phyloP scores from a whole-genome alignment of 1,284 basidiomycete genomes.

The Microbotryum violaceum region DNA sequence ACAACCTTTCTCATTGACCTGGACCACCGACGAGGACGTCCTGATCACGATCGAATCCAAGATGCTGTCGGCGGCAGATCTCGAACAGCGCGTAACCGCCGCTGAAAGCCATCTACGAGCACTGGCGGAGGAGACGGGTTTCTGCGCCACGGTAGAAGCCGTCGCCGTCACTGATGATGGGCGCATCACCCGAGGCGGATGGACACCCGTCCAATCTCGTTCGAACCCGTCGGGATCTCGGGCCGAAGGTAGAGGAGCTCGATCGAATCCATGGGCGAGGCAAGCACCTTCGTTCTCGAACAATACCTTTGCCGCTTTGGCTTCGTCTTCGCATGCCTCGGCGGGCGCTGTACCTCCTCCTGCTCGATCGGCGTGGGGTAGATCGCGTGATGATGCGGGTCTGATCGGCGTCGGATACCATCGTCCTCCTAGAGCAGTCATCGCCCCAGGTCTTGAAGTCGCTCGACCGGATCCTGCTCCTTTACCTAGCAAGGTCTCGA shows the following conservation, averaged over 20 bases:
- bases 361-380: constrained; percentile 7
- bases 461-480: constrained; percentile 6
- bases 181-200: constrained; percentile 16
- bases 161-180: constrained; percentile 23
- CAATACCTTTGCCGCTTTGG: background rate
- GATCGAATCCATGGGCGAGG: background rate
- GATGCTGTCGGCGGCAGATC: background rate
- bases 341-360: constrained; percentile 13
- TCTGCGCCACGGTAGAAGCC: constrained; percentile 23
- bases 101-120: constrained; percentile 5
- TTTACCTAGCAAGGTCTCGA: background rate
- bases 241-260: background rate
- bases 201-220: constrained; percentile 23
- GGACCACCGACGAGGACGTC: constrained; percentile 28
- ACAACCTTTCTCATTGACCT: constrained; percentile 11
- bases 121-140: constrained; percentile 24
- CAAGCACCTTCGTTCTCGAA: background rate
- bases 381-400: background rate
- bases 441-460: constrained; percentile 12
- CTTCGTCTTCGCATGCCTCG: background rate
- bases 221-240: constrained; percentile 1
- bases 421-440: constrained; percentile 26
- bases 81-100: constrained; percentile 17
- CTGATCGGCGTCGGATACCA: background rate
- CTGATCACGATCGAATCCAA: constrained; percentile 17